These are phyloP conservation scores for Trichophyton equinum DNA, from an alignment of 2,329 filamentous ascomycete species.

Conservation along the genomic window DNA sequence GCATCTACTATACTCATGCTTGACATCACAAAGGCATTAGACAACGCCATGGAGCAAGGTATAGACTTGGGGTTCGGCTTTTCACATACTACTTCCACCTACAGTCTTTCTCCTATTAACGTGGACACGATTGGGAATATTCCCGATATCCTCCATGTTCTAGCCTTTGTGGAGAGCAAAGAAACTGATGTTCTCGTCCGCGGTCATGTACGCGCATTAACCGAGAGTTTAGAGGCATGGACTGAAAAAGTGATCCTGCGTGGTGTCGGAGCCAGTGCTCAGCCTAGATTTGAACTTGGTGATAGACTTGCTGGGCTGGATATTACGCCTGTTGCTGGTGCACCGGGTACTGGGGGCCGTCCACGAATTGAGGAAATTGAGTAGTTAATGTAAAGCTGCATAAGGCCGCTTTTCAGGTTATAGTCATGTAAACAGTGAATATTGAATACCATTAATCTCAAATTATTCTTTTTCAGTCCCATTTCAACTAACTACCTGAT, in stretches of 20 bases:
- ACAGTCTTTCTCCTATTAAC: conserved; percentile 1
- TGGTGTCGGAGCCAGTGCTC: conserved; percentile 17
- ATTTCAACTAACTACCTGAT: neutral
- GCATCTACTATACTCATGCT: conserved; percentile 30
- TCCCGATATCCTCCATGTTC: conserved; percentile 26
- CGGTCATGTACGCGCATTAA: conserved; percentile 28
- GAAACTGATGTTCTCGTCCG: conserved; percentile 30
- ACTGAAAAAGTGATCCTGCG: conserved; percentile 31
- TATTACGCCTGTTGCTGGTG: conserved; percentile 21
- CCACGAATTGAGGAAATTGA: conserved; percentile 35
- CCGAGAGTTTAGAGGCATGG: conserved; percentile 34
- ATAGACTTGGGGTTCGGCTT: conserved; percentile 29
- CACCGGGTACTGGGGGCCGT: conserved; percentile 11
- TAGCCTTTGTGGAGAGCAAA: conserved; percentile 26
- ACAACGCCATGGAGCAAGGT: conserved; percentile 23
- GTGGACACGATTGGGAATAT: conserved; percentile 26
- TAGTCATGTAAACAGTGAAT: neutral
- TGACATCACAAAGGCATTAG: conserved; percentile 30
- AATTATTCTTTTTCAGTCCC: neutral
- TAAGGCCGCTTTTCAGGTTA: neutral
- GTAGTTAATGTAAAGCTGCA: conserved; percentile 12
- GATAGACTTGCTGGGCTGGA: conserved; percentile 28
- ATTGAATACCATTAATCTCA: neutral
- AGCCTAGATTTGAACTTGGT: conserved; percentile 23
- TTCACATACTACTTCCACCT: conserved; percentile 14